Evolutionary conservation across 179 eudicot species (phyloP).

Genomic region (Silene coronaria): DNA sequence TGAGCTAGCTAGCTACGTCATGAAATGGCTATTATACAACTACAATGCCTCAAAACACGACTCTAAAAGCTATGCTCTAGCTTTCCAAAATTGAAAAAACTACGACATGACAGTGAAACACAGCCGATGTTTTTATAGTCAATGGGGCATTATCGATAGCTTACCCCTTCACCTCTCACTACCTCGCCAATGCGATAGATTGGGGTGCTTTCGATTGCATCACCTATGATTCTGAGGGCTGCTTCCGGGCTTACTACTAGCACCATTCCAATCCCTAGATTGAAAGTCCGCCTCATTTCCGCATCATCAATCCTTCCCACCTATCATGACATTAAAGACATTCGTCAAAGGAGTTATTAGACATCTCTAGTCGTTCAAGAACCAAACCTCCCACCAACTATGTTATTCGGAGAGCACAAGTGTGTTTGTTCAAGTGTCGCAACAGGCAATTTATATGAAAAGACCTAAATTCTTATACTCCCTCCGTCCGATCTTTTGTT

Average conservation of each 20-base stretch:
- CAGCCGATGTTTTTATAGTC: neutral
- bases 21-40: neutral
- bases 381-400: neutral
- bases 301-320: constrained; percentile 67
- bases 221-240: constrained; percentile 48
- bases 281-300: constrained; percentile 89
- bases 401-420: neutral
- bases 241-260: constrained; percentile 68
- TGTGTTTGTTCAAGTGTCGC: too few relatives aligned
- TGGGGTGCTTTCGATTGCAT: constrained; percentile 30
- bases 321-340: constrained; percentile 27
- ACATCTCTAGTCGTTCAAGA: neutral
- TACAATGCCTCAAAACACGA: neutral
- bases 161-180: constrained; percentile 65
- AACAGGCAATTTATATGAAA: too few relatives aligned
- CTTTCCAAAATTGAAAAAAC: neutral
- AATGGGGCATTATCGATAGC: constrained; percentile 34
- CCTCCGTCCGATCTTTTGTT: too few relatives aligned
- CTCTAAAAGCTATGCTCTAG: neutral
- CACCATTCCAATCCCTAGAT: constrained; percentile 96
- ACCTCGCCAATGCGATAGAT: constrained; percentile 79
- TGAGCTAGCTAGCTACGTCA: too few relatives aligned
- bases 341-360: neutral
- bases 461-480: too few relatives aligned
- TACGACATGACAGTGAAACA: neutral